Evolutionary conservation across 2,329 filamentous ascomycete species (phyloP).

Genomic region (Cladophialophora immunda): DNA sequence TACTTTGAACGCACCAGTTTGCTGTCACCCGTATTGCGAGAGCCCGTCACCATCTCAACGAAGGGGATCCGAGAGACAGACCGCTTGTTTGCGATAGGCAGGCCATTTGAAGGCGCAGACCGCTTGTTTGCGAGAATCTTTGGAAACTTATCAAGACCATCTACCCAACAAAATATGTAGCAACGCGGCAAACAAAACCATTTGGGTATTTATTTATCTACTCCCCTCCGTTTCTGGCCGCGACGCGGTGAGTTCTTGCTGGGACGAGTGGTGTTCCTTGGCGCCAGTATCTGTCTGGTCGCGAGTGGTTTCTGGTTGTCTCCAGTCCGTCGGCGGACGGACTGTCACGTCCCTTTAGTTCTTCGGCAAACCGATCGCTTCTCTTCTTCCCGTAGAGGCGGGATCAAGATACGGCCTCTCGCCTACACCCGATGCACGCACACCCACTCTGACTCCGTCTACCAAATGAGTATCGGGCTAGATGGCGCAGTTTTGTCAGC

Average conservation of each 20-base stretch:
- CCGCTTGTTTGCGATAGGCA: neutral
- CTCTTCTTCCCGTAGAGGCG: conserved; percentile 39
- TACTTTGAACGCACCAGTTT: neutral
- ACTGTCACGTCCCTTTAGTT: neutral
- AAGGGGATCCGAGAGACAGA: neutral
- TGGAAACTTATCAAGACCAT: neutral
- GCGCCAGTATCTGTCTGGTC: neutral
- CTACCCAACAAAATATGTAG: neutral
- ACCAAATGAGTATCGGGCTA: conserved; percentile 36
- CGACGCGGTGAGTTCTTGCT: neutral
- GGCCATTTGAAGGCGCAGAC: neutral
- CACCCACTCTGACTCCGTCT: conserved; percentile 28
- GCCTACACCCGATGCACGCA: conserved; percentile 35
- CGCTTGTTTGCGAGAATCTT: neutral
- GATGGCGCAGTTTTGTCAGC: conserved; percentile 5
- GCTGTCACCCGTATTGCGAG: neutral
- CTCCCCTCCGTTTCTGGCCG: neutral
- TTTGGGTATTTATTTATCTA: neutral
- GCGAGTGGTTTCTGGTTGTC: neutral
- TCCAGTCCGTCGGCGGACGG: neutral
- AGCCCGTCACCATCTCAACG: neutral
- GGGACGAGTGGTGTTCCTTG: neutral
- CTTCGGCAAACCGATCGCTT: conserved; percentile 39
- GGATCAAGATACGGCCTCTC: conserved; percentile 37
- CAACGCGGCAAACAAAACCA: neutral